Evolutionary conservation across 176 grass and related monocot species (phyloP).

Genomic region (Aegilops bicornis): DNA sequence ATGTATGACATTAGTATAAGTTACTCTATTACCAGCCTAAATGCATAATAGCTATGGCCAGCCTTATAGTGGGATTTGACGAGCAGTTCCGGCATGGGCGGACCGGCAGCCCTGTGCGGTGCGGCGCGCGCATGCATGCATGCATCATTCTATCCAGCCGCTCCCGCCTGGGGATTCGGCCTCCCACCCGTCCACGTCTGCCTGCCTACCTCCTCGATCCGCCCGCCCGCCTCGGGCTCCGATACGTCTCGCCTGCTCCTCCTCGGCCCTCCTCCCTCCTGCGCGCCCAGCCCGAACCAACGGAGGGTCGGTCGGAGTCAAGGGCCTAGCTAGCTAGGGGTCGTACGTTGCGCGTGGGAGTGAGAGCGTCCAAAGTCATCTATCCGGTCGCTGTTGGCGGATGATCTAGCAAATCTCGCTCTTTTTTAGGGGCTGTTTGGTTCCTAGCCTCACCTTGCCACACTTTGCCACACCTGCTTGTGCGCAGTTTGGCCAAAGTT

Average conservation of each 20-base stretch:
- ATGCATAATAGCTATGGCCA: too few relatives aligned
- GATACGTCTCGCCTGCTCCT: not conserved
- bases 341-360: not conserved
- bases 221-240: not conserved
- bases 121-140: conserved; percentile 7
- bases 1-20: too few relatives aligned
- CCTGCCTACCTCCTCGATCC: not conserved
- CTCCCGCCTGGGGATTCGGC: conserved; percentile 23
- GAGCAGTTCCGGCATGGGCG: conserved; percentile 19
- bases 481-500: too few relatives aligned
- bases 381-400: too few relatives aligned
- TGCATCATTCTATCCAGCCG: conserved; percentile 28
- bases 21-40: too few relatives aligned
- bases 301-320: not conserved
- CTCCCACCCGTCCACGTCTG: not conserved
- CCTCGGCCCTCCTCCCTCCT: not conserved
- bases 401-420: too few relatives aligned
- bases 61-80: not conserved
- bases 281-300: not conserved
- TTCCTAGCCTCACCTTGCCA: too few relatives aligned
- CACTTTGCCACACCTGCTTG: too few relatives aligned
- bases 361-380: not conserved
- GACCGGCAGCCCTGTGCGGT: not conserved
- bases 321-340: too few relatives aligned
- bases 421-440: too few relatives aligned